Evolutionary conservation across 2,329 filamentous ascomycete genomes (phyloP), one percentile per base, ranked within the genome.

Genomic region (Cladosporium sp.): DNA sequence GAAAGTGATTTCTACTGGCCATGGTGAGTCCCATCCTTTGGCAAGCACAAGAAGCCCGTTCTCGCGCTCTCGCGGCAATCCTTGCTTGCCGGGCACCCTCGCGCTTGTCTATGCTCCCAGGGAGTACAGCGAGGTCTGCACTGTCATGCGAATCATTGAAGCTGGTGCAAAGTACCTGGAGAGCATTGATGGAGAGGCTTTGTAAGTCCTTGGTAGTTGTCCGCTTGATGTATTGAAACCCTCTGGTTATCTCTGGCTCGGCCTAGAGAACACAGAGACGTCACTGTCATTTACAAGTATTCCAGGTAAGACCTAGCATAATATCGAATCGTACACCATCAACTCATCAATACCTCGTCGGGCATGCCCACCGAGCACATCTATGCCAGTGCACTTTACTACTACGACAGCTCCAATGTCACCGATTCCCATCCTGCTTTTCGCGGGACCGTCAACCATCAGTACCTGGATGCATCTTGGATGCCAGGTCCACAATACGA

Each of bases 351-450:
- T 26, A 26, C 23, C 23, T 26, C 1, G 4, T 16, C 44, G 35
- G 56, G 78, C 8, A 69, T 68, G 31, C 70, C 79, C 76, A 90
- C 90, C 70, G 88, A 91, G 74, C 84, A 84, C 68, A 89, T 91
- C 44, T 83, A 82, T 68, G 86, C 86, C 0, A 87, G 86, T 0
- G 85, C 87, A 0, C 77, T 90, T 18, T 88, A 87, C 74, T 88
- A 88, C 73, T 86, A 86, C 69, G 84, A 88, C 66, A 78, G 74
- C 59, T 81, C 86, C 0, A 91, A 91, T 72, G 83, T 89, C 59
- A 84, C 83, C 0, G 79, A 83, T 1, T 81, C 79, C 52, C 71
- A 71, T 5, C 79, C 90, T 4, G 75, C 77, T 3, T 88, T 89
- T 71, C 82, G 81, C 7, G 83, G 74, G 53, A 28, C 56, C 2